Base-by-base conservation (phyloP, 129 eudicot genomes). In the Scalesia atractyloides region DNA sequence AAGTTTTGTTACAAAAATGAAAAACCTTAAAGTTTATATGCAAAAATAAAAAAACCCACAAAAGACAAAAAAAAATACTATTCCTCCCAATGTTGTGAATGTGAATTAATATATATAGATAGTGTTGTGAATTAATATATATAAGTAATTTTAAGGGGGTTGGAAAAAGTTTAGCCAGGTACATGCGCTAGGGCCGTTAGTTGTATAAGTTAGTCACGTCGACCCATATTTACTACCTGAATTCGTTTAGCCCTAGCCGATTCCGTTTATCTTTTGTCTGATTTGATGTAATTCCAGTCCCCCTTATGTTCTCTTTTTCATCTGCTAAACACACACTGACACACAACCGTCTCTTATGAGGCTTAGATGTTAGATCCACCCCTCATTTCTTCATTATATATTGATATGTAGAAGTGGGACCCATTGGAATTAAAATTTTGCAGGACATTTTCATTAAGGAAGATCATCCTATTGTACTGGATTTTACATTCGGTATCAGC, bases 391-490 rank as follows among this genome's bases (percentile, higher is more conserved):
- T 34, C 15, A 54, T 60, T 22, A 76, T 47, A 37, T 7, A 53
- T 61, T 73, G 59, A 75, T 53, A 49, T 15, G 47, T 60, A 16
- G n/a, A 58, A 73, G 76, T 66, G 57, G 37, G 37, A 58, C 18
- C n/a, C 67, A 18, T 30, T 44, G 73, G 57, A 64, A 10, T 73
- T 81, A 69, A 52, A 59, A 82, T 69, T 22, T 78, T 76, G 51
- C 82, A 95, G 99, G 96, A 88, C 13, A 73, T 82, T 60, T 62
- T 63, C 74, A 77, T 90, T 44, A 86, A 80, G 80, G 99, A 95
- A 80, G 91, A 95, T 82, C 99, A 95, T 88, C 97, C 99, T 66
- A 87, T 95, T 83, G 87, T 87, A 57, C 72, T 90, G 59, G 84
- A 86, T 78, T 58, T 88, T 14, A 80, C 89, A 26, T 95, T 90